A percentile compares a stretch with the other conserved stretches of the same genome.
Conservation (phyloP, 2,329 filamentous ascomycete genomes). For the Zymoseptoria pseudotritici region DNA sequence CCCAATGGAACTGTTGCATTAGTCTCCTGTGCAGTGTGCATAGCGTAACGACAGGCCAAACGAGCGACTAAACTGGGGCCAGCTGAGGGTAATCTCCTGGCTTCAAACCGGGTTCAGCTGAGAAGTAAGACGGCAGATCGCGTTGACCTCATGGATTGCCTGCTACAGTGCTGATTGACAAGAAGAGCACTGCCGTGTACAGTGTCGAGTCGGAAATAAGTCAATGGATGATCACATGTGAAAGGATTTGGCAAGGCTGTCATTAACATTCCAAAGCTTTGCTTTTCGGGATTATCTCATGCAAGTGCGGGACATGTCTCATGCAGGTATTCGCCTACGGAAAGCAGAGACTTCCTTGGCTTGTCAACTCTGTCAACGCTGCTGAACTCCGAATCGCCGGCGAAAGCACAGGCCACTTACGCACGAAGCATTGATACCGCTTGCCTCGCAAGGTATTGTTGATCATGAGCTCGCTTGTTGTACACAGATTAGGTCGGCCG, state of each 20-base stretch:
- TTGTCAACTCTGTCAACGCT: neutral
- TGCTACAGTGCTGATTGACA: neutral
- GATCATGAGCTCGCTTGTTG: too few relatives aligned
- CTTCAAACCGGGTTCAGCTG: neutral
- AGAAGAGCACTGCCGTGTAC: neutral
- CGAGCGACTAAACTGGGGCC: neutral
- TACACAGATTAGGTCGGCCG: too few relatives aligned
- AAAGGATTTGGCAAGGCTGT: neutral
- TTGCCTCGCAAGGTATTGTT: too few relatives aligned
- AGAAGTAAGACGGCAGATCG: neutral
- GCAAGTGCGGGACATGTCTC: neutral
- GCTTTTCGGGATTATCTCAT: neutral
- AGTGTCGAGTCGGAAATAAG: neutral
- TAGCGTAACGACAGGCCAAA: neutral
- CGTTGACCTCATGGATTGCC: neutral
- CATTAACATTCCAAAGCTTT: neutral
- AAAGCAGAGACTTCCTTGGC: neutral
- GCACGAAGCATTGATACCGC: too few relatives aligned
- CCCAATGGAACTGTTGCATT: neutral
- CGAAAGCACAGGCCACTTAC: too few relatives aligned
- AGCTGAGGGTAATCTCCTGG: neutral
- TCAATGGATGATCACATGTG: neutral
- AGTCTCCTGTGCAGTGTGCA: neutral
- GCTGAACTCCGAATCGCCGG: neutral
- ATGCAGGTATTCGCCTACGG: neutral